Base-by-base conservation (phyloP, 495 filamentous ascomycete species). In the Cercophora samala region DNA sequence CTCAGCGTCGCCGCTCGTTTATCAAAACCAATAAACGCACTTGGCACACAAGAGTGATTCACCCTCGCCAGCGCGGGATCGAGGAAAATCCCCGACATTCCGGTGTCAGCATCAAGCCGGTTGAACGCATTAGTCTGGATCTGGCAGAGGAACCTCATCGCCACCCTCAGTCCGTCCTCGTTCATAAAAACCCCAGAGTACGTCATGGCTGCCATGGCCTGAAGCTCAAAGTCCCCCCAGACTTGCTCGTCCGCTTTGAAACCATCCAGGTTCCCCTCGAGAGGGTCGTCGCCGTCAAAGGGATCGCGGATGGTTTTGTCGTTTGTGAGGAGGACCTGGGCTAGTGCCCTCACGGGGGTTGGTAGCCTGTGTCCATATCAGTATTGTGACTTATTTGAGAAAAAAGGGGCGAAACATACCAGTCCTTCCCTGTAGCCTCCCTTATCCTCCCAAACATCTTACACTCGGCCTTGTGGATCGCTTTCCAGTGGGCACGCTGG, bases 401-500 rank as follows among this genome's bases (percentile, higher is more conserved):
- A 22, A 18, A 56, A 21, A 56, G 19, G 53, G 37, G 37, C 37
- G 5, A n/a, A n/a, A 21, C 8, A 18, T 23, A 22, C 53, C 66
- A 75, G 24, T 77, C 68, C 64, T 67, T 69, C 26, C 68, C 69
- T 13, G 55, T 65, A 22, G 59, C 60, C 17, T 67, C 64, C 4
- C 69, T 66, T 21, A 78, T 72, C 8, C 76, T 74, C 60, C 60
- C 61, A 60, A 81, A 76, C 53, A 81, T 74, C n/a, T 74, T 73
- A 72, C 87, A 89, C 72, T 85, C 83, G 29, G 65, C 65, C 61
- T 83, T 82, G 72, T 89, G 87, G 6, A 75, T 75, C 0, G 54
- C 65, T 58, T 75, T 78, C 87, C 87, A 90, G 75, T 87, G 81
- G 5, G 77, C 70, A 52, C 79, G 80, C 73, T 90, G 87, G 68